Evolutionary conservation across 176 grass and related monocot genomes (phyloP).

Genomic region (Elymus sibiricus): DNA sequence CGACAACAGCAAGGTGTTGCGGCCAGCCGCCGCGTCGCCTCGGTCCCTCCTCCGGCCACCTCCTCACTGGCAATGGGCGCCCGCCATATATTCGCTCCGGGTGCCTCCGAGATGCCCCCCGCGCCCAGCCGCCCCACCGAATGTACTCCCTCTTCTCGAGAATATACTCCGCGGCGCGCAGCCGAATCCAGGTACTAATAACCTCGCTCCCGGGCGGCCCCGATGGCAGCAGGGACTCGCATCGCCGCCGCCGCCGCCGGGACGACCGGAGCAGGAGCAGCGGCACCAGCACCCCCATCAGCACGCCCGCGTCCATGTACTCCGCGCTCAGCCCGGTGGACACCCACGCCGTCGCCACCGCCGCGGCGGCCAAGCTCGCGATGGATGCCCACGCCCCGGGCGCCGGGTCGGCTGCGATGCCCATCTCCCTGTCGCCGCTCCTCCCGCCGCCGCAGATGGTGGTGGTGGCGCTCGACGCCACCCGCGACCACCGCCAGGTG

Average conservation of each 20-base stretch:
- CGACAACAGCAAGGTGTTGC: slow-evolving; percentile 32
- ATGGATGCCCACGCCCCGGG: neutral
- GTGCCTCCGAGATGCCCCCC: slow-evolving; percentile 44
- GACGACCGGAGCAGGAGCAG: slow-evolving; percentile 15
- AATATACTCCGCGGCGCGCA: slow-evolving; percentile 41
- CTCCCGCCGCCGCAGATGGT: slow-evolving; percentile 49
- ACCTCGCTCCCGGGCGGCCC: neutral
- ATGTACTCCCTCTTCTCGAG: slow-evolving; percentile 29
- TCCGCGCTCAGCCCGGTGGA: slow-evolving; percentile 36
- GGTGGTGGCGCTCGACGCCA: slow-evolving; percentile 64
- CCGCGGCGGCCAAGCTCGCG: neutral
- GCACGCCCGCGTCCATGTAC: slow-evolving; percentile 41
- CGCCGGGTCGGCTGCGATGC: neutral
- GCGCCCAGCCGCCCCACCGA: slow-evolving; percentile 8
- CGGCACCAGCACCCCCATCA: slow-evolving; percentile 10
- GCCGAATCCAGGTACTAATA: slow-evolving; percentile 40
- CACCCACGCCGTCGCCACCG: neutral
- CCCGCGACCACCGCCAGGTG: slow-evolving; percentile 39
- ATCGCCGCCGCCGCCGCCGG: slow-evolving; percentile 2
- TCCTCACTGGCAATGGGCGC: neutral
- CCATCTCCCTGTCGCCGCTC: neutral
- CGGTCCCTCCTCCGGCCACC: neutral
- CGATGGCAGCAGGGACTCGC: slow-evolving; percentile 7
- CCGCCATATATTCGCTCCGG: slow-evolving; percentile 29
- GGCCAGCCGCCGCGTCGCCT: slow-evolving; percentile 32